Percentiles rank a stretch among this genome's conserved stretches.
Conservation (phyloP, 768 basidiomycete species). For the Russula compacta region DNA sequence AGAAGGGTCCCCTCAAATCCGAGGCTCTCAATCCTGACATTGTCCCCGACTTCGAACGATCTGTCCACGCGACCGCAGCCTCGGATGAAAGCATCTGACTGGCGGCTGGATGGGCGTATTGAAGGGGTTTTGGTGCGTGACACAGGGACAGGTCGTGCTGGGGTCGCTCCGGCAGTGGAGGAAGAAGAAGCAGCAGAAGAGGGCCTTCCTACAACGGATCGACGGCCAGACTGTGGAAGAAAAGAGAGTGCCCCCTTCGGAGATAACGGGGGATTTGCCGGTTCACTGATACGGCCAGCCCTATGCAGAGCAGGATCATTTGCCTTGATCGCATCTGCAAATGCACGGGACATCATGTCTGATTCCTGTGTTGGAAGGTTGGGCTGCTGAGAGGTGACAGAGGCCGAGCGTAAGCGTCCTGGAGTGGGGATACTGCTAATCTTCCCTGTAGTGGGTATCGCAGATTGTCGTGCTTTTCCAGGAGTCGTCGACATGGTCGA, state of each 20-base stretch:
- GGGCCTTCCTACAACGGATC: conserved; percentile 46
- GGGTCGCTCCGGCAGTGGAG: conserved; percentile 29
- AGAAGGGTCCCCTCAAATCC: conserved; percentile 80
- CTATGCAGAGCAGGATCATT: conserved; percentile 75
- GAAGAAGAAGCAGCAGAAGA: conserved; percentile 55
- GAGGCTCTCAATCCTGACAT: conserved; percentile 77
- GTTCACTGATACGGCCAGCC: conserved; percentile 31
- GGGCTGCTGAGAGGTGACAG: conserved; percentile 35
- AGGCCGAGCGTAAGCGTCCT: conserved; percentile 60
- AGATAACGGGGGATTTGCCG: conserved; percentile 35
- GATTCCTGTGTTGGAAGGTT: conserved; percentile 31
- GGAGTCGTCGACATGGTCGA: conserved; percentile 35
- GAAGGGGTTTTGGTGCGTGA: conserved; percentile 43
- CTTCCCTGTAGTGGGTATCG: conserved; percentile 41
- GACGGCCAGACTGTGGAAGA: conserved; percentile 31
- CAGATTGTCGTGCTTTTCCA: conserved; percentile 34
- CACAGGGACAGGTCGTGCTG: conserved; percentile 22
- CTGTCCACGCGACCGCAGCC: conserved; percentile 37
- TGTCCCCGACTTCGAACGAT: conserved; percentile 64
- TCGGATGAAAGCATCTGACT: conserved; percentile 49
- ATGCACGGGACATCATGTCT: conserved; percentile 60
- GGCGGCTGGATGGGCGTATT: conserved; percentile 55
- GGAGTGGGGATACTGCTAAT: conserved; percentile 56
- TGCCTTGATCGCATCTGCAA: conserved; percentile 69
- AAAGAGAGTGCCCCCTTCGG: conserved; percentile 34